A percentile compares a stretch with the other conserved stretches of the same genome.
These are phyloP conservation scores for Polytolypa hystricis DNA, from an alignment of 2,329 filamentous ascomycete species.

Conservation along the genomic window DNA sequence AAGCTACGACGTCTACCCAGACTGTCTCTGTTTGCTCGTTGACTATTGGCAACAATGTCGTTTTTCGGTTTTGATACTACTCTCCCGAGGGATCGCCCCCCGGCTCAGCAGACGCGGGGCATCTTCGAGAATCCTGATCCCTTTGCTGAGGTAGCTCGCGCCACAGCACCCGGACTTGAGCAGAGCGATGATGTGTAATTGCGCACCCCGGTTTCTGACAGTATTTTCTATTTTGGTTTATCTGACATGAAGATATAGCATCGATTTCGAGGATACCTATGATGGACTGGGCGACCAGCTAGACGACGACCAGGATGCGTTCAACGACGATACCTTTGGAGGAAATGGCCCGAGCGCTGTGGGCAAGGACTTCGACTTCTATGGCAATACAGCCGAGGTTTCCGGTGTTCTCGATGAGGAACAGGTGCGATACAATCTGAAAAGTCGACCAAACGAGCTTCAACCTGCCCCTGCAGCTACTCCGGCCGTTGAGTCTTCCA, in stretches of 20 bases:
- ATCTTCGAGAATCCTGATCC: conserved; percentile 78
- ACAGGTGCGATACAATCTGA: conserved; percentile 69
- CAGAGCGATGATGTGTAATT: conserved; percentile 51
- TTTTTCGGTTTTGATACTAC: conserved; percentile 82
- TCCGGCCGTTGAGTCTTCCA: conserved; percentile 29
- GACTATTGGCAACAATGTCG: conserved; percentile 63
- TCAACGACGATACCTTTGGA: conserved; percentile 95
- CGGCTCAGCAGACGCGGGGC: conserved; percentile 55
- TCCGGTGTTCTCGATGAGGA: conserved; percentile 81
- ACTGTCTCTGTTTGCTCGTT: too few species aligned
- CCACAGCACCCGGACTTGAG: conserved; percentile 31
- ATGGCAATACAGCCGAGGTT: conserved; percentile 81
- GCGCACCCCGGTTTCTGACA: conserved; percentile 15
- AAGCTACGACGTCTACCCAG: too few species aligned
- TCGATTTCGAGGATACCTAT: conserved; percentile 95
- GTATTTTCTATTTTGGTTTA: background rate
- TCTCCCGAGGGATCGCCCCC: conserved; percentile 55
- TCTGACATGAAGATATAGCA: conserved; percentile 31
- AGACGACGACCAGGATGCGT: conserved; percentile 81
- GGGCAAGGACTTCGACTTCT: conserved; percentile 95
- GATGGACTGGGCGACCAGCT: conserved; percentile 87
- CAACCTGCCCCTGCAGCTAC: conserved; percentile 18
- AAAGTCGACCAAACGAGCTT: conserved; percentile 38
- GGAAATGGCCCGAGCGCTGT: conserved; percentile 42
- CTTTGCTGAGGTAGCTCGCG: conserved; percentile 68